phyloP scores from a whole-genome alignment of 179 eudicot genomes.

The Silene vulgaris region DNA sequence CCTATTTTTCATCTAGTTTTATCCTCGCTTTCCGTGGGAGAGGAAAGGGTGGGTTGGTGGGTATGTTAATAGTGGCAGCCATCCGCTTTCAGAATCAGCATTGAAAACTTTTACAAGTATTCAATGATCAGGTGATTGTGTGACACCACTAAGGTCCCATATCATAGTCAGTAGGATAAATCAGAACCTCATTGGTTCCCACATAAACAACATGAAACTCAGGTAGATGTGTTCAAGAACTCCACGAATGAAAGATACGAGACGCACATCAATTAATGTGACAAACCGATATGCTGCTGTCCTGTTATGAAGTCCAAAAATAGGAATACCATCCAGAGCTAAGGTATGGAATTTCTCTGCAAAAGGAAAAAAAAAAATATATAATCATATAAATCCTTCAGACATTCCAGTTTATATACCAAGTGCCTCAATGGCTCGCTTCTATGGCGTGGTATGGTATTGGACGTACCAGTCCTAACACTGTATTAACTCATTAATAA shows the following conservation, averaged over 20 bases:
- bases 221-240: neutral
- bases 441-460: too few relatives aligned
- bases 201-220: neutral
- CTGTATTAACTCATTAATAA: too few relatives aligned
- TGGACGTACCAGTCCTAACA: too few relatives aligned
- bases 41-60: neutral
- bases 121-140: neutral
- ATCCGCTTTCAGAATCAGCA: neutral
- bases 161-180: neutral
- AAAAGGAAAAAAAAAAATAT: slow-evolving; percentile 5
- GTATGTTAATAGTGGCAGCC: neutral
- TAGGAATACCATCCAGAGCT: slow-evolving; percentile 81
- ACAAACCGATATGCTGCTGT: slow-evolving; percentile 97
- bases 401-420: neutral
- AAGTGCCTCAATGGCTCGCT: neutral
- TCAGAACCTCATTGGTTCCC: neutral
- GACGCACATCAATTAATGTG: slow-evolving; percentile 86
- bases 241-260: slow-evolving; percentile 23
- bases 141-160: neutral
- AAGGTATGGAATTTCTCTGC: slow-evolving; percentile 86
- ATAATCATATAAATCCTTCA: neutral
- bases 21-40: neutral
- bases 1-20: neutral
- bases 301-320: slow-evolving; percentile 71
- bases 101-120: neutral